Conservation (phyloP, 768 basidiomycete genomes). For the Mrakia frigida region DNA sequence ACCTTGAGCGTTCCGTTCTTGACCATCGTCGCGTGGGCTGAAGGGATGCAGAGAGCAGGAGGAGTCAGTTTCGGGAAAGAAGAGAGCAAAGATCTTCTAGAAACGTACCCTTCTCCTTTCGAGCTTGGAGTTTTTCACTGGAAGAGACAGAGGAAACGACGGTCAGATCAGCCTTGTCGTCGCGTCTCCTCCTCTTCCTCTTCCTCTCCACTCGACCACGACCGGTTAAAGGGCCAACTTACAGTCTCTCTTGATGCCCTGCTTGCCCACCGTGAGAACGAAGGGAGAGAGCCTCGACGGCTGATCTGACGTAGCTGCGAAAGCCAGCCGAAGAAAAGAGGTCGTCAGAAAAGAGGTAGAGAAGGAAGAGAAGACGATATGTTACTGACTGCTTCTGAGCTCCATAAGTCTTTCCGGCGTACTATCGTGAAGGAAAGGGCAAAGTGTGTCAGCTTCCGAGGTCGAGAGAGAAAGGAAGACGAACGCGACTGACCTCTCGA, state of each 20-base stretch:
- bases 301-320: background rate
- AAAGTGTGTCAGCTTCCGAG: too few species aligned
- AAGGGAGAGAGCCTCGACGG: background rate
- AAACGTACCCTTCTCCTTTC: too few species aligned
- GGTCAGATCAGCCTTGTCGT: too few species aligned
- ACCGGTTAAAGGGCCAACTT: too few species aligned
- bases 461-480: background rate
- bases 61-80: background rate
- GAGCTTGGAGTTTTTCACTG: too few species aligned
- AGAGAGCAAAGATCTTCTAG: background rate
- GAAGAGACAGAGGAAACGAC: too few species aligned
- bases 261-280: background rate
- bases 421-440: too few species aligned
- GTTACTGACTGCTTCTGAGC: background rate
- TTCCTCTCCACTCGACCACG: too few species aligned
- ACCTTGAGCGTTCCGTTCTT: slow-evolving; percentile 2
- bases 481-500: background rate
- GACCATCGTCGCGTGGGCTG: background rate
- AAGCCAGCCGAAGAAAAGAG: background rate
- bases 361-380: background rate
- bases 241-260: background rate
- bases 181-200: too few species aligned
- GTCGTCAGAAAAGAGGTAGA: background rate
- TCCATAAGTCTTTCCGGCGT: background rate
- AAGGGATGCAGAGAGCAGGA: background rate